These are phyloP conservation scores for Agapanthus africanus DNA, from an alignment of 106 monocot genomes.

Conservation along the genomic window DNA sequence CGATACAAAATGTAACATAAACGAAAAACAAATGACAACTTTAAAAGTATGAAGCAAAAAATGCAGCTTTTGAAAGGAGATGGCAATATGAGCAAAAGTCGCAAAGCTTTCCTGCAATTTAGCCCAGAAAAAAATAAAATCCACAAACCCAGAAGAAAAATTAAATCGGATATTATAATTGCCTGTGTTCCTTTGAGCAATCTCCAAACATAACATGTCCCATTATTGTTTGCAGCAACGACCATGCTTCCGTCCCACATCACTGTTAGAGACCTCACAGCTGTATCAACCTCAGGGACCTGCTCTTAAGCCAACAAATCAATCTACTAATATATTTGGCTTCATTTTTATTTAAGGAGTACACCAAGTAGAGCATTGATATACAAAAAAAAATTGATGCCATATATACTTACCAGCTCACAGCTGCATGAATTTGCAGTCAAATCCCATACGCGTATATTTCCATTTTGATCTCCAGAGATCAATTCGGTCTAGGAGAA, in stretches of 20 bases:
- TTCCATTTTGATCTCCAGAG: constrained; percentile 99
- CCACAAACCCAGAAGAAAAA: not conserved
- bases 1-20: too few relatives aligned
- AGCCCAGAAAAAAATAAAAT: not conserved
- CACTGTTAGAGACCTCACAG: constrained; percentile 88
- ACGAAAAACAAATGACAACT: too few relatives aligned
- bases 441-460: constrained; percentile 97
- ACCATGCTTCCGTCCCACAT: constrained; percentile 99
- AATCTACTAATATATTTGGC: not conserved
- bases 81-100: too few relatives aligned
- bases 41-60: too few relatives aligned
- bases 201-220: constrained; percentile 97
- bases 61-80: too few relatives aligned
- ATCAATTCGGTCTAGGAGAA: constrained; percentile 79
- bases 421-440: constrained; percentile 73
- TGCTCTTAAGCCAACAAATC: constrained; percentile 16
- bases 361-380: too few relatives aligned
- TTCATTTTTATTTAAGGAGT: too few relatives aligned
- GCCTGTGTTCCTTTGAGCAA: constrained; percentile 87
- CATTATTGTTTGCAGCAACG: constrained; percentile 95
- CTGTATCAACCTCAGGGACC: constrained; percentile 98
- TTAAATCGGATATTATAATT: not conserved
- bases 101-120: too few relatives aligned
- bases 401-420: constrained; percentile 63
- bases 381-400: too few relatives aligned